Evolutionary conservation across 139 green algal species (phyloP), one percentile per base, ranked within the genome.

Genomic region (Chlamydomonas applanata): DNA sequence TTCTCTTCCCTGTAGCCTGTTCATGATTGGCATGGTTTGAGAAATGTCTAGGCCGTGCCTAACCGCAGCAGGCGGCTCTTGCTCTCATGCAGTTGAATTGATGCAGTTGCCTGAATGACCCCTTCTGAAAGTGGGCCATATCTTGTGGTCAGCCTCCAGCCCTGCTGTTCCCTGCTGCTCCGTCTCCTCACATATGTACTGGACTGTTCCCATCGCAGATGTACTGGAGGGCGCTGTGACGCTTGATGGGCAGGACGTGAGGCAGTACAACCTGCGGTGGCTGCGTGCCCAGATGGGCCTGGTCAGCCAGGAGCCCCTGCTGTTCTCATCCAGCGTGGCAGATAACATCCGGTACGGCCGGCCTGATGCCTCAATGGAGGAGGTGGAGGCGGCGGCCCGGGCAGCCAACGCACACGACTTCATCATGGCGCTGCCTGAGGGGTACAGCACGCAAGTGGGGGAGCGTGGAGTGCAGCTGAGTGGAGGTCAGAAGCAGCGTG

Each of bases 291-390:
- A 87, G 40, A 72, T 93, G 1, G 84, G 82, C 24, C 66, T 93
- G 35, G 91, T 97, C 11, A 83, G 68, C 13, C 94, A 99, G 87
- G 95, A 98, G 87, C 95, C 94, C 0, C 78, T 93, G 54, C 91
- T 99, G 29, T 95, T 97, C 76, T 72, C 56, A 45, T 71, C 74
- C 72, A 88, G 74, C 24, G 85, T 95, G 44, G 20, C 67, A 25
- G 87, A 95, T 36, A 97, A 97, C 84, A 97, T 97, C 62, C 33
- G 24, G 7, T 75, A 75, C 19, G 68, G 72, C 46, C 74, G 77
- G 45, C 71, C 71, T n/a, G 73, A 75, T 33, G 77, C 82, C 4
- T 78, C 68, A 24, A 56, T 83, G 65, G 80, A 82, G 49, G 82
- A 94, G 45, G 69, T 97, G 2, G 74, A 88, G 61, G 86, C 83